Conservation (phyloP, 2,329 filamentous ascomycete species). For the Orbilia oligospora region DNA sequence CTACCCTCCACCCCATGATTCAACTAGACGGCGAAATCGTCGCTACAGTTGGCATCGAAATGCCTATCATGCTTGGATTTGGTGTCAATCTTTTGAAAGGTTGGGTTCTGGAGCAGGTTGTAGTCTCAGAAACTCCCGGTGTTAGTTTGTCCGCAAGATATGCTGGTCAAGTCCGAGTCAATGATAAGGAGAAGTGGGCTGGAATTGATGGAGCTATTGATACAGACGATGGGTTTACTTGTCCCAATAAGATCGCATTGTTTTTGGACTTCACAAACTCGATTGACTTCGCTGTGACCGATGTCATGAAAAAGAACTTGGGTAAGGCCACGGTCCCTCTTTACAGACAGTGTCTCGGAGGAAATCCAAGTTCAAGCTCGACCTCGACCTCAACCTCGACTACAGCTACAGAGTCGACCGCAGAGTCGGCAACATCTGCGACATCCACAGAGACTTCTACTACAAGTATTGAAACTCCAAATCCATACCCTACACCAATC, state of each 20-base stretch:
- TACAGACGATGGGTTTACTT: slow-evolving; percentile 36
- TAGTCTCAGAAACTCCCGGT: slow-evolving; percentile 39
- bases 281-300: slow-evolving; percentile 38
- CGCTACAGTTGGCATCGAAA: slow-evolving; percentile 30
- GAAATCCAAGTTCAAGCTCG: not conserved
- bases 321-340: slow-evolving; percentile 48
- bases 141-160: slow-evolving; percentile 34
- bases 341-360: slow-evolving; percentile 45
- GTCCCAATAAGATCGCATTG: slow-evolving; percentile 39
- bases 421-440: not conserved
- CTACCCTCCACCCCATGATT: slow-evolving; percentile 44
- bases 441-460: not conserved
- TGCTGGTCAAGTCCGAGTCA: slow-evolving; percentile 19
- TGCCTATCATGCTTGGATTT: slow-evolving; percentile 44
- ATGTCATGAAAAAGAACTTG: slow-evolving; percentile 45
- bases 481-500: slow-evolving; percentile 19
- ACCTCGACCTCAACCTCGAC: not conserved
- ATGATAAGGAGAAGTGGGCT: slow-evolving; percentile 21
- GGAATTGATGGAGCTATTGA: slow-evolving; percentile 31
- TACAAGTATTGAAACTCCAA: not conserved
- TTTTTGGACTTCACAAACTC: slow-evolving; percentile 52
- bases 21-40: slow-evolving; percentile 47
- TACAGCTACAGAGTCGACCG: not conserved
- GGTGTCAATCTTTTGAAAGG: slow-evolving; percentile 49
- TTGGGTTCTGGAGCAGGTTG: slow-evolving; percentile 40